A percentile compares a stretch with the other conserved stretches of the same genome.
These are phyloP conservation scores for Plasmopara viticola DNA, from an alignment of 352 stramenopile species.

Conservation along the genomic window DNA sequence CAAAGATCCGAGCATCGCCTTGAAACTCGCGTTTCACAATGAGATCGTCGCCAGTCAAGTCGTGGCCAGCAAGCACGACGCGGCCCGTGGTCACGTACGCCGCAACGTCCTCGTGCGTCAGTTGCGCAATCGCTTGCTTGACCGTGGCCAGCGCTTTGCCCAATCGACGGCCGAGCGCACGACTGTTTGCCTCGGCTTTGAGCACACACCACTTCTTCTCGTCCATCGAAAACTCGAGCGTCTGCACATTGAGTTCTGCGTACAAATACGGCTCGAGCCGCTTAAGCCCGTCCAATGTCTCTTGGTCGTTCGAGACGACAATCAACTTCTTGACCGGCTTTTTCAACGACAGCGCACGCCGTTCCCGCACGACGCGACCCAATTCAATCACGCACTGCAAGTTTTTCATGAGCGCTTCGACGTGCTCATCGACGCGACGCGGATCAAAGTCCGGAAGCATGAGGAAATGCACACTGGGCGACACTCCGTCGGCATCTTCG, in stretches of 20 bases:
- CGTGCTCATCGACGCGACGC: constrained; percentile 88
- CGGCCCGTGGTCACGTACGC: constrained; percentile 64
- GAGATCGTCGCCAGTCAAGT: constrained; percentile 87
- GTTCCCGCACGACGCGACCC: constrained; percentile 94
- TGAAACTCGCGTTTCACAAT: constrained; percentile 94
- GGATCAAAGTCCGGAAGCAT: constrained; percentile 92
- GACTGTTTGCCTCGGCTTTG: constrained; percentile 93
- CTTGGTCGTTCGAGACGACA: constrained; percentile 89
- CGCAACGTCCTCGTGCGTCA: constrained; percentile 69
- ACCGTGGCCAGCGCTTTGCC: constrained; percentile 96
- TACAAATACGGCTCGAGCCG: constrained; percentile 92
- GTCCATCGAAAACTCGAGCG: constrained; percentile 87
- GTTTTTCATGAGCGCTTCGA: constrained; percentile 92
- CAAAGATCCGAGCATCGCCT: constrained; percentile 88
- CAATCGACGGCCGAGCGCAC: constrained; percentile 92
- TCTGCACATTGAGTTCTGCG: constrained; percentile 95
- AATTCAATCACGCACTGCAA: constrained; percentile 96
- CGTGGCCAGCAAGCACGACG: constrained; percentile 75
- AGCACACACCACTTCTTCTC: constrained; percentile 90
- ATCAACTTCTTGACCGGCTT: constrained; percentile 96
- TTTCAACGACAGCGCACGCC: constrained; percentile 95
- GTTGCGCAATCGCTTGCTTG: constrained; percentile 63
- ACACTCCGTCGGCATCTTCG: constrained; percentile 87
- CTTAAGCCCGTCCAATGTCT: constrained; percentile 65
- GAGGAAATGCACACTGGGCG: constrained; percentile 95